Base-by-base conservation (phyloP, 176 grass and related monocot genomes). In the Secale cereale region DNA sequence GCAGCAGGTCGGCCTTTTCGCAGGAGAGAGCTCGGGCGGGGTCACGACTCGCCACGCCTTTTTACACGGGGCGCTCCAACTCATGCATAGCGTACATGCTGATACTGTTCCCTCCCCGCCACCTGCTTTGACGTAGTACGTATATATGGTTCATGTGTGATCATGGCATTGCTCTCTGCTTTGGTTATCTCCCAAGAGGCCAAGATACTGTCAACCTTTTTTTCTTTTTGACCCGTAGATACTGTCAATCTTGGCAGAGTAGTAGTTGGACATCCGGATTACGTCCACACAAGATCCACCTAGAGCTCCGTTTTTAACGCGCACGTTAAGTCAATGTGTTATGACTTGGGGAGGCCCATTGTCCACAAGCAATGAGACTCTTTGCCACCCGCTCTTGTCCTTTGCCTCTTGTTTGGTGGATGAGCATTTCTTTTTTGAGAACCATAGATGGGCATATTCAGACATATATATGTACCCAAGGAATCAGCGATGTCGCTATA, bases 321-420 rank as follows among this genome's bases (percentile, higher is more conserved):
- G 57, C 1, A 68, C 7, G 64, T 19, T 3, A 40, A 70, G 35
- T 88, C 80, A 83, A 83, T 30, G 52, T 72, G 35, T 22, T 40
- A 56, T 13, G 59, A 65, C 45, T 46, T 31, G 9, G 9, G 15
- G 59, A 10, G 46, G 17, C 26, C 23, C 13, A 50, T 39, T 56
- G 54, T 40, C 40, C 25, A 78, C 40, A n/a, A 7, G 30, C 65
- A 26, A 4, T 1, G 66, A 35, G 27, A 22, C 75, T 17, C 26
- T 72, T 56, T 19, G 16, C 50, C 60, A 78, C 81, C 81, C 0
- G 31, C 59, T 41, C 87, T 59, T 80, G 81, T 88, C 67, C 68
- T 74, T 65, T 33, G 41, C 43, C 45, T 66, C 67, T 89, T 74
- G 59, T 80, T 80, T 45, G 39, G n/a, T n/a, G n/a, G n/a, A n/a